Conservation (phyloP, 192 early-diverging fungal genomes). For the Gaertneriomyces semiglobifer region DNA sequence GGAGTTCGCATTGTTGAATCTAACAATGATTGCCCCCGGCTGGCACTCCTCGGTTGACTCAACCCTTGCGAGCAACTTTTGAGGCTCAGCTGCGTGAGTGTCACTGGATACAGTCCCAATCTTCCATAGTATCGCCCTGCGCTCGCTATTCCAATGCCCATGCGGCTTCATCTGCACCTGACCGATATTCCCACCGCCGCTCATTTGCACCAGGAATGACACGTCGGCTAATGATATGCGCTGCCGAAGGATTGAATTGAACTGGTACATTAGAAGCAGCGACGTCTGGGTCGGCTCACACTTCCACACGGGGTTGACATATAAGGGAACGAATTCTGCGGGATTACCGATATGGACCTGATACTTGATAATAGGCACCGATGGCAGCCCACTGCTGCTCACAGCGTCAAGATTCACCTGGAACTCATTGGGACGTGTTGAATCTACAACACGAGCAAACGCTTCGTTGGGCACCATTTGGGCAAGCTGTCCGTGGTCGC, state of each 20-base stretch:
- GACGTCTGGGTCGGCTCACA: conserved; percentile 35
- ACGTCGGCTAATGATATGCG: conserved; percentile 27
- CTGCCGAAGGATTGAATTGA: conserved; percentile 24
- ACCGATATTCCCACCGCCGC: conserved; percentile 26
- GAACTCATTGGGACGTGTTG: conserved; percentile 20
- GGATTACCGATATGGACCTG: conserved; percentile 33
- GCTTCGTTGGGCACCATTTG: conserved; percentile 35
- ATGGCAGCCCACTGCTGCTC: background rate
- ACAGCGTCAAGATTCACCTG: conserved; percentile 23
- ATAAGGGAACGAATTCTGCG: conserved; percentile 31
- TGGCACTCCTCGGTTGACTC: conserved; percentile 21
- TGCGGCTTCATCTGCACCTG: conserved; percentile 37
- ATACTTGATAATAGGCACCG: conserved; percentile 38
- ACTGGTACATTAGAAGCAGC: conserved; percentile 38
- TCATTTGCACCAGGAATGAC: conserved; percentile 30
- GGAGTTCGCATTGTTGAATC: conserved; percentile 21
- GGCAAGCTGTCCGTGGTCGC: conserved; percentile 25
- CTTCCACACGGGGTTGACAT: conserved; percentile 41
- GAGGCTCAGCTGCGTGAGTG: conserved; percentile 8
- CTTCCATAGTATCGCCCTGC: conserved; percentile 42
- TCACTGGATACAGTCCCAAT: conserved; percentile 21
- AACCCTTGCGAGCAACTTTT: conserved; percentile 38
- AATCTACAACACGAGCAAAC: conserved; percentile 18
- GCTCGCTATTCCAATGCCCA: conserved; percentile 38
- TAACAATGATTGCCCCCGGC: conserved; percentile 32